A percentile compares a stretch with the other conserved stretches of the same genome.
Conservation (phyloP, 2,329 filamentous ascomycete genomes). For the Aspergillus aculeatus region DNA sequence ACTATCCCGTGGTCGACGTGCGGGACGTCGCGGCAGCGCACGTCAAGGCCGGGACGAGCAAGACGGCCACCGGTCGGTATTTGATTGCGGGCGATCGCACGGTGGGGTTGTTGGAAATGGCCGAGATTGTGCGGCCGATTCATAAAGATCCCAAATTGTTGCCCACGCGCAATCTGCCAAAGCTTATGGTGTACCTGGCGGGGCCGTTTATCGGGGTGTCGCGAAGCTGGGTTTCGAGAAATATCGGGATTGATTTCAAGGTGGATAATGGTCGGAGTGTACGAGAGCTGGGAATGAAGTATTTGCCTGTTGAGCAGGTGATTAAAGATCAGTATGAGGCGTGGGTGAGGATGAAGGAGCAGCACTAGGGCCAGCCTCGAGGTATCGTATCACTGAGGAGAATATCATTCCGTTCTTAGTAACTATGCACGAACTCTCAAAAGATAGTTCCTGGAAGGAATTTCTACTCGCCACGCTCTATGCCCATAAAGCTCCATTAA, state of each 20-base stretch:
- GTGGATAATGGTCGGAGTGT: conserved; percentile 22
- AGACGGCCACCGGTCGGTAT: conserved; percentile 14
- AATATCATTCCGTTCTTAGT: too few relatives aligned
- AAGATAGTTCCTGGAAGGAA: too few relatives aligned
- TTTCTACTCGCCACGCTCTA: too few relatives aligned
- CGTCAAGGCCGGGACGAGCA: conserved; percentile 10
- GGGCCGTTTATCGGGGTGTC: conserved; percentile 21
- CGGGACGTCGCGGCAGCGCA: conserved; percentile 18
- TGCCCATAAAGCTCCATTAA: too few relatives aligned
- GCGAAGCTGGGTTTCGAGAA: conserved; percentile 20
- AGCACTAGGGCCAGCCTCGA: background rate
- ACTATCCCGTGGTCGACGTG: conserved; percentile 19
- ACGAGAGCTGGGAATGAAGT: conserved; percentile 21
- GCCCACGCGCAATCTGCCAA: conserved; percentile 9
- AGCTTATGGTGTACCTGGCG: conserved; percentile 11
- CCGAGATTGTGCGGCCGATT: conserved; percentile 9
- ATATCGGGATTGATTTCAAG: conserved; percentile 22
- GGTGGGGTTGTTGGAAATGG: conserved; percentile 12
- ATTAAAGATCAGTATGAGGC: conserved; percentile 16
- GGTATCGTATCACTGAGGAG: too few relatives aligned
- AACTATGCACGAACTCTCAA: too few relatives aligned
- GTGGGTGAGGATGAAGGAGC: conserved; percentile 6
- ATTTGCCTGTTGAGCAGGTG: conserved; percentile 19
- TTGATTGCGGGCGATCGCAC: conserved; percentile 11
- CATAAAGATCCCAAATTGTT: conserved; percentile 5